Evolutionary conservation across 1,284 basidiomycete species (phyloP), one percentile per base, ranked within the genome.

Genomic region (Phellopilus nigrolimitatus): DNA sequence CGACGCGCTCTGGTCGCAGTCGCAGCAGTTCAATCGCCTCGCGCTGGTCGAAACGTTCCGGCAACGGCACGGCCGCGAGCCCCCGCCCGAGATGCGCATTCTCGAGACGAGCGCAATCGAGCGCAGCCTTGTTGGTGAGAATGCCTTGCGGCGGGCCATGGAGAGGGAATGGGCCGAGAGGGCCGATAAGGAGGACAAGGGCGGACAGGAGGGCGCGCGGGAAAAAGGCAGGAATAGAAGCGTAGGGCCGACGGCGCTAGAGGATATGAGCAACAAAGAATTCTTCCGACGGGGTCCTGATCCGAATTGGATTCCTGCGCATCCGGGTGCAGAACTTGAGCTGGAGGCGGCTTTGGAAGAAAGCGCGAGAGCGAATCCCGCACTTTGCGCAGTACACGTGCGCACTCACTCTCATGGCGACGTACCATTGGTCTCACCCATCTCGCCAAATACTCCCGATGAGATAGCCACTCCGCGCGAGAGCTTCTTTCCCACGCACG

Each of bases 21-120:
- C 47, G 12, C 52, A 54, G 52, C 12, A 44, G 12, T n/a, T 13
- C n/a, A 49, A 54, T 31, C 27, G 47, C 10, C n/a, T 30, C 17
- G 33, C 52, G 22, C 24, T 54, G 12, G 12, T 4, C 6, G 52
- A 54, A 19, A 45, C 52, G 5, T 54, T 31, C n/a, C 52, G 52
- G 12, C 17, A 45, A 8, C 28, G 33, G 1, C 52, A 54, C 24
- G 41, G 25, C 2, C 24, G 24, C 8, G 47, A 49, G 7, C 52
- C 52, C 3, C 52, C 52, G 12, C 13, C 15, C 4, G 47, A 44
- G 15, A 54, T 54, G 47, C 31, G 28, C 24, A 53, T 53, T 19
- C 30, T 42, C 3, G 17, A 54, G 17, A 49, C 33, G 8, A 49
- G 22, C 24, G 52, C 52, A 13, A 24, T 54, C 3, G 41, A 46